Conservation (phyloP, 2,329 filamentous ascomycete genomes). For the Neurospora crassa region DNA sequence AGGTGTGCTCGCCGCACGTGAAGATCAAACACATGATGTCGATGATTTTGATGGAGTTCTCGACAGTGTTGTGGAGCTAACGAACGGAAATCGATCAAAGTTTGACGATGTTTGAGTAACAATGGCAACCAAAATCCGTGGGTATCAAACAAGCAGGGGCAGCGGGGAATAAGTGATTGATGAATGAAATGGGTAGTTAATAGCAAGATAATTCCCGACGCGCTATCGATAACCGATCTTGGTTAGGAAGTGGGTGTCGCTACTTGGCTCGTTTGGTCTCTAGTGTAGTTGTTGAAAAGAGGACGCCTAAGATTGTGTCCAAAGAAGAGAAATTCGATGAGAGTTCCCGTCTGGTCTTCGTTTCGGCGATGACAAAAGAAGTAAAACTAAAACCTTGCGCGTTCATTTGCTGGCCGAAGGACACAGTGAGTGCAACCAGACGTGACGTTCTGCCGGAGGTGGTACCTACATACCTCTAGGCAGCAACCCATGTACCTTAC, state of each 20-base stretch:
- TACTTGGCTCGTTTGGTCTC: background rate
- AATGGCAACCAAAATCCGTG: background rate
- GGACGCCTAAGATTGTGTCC: background rate
- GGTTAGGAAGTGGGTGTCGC: background rate
- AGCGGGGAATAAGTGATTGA: background rate
- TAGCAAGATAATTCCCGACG: background rate
- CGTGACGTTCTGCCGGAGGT: background rate
- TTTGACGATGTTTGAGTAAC: background rate
- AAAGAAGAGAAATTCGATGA: background rate
- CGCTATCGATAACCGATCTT: background rate
- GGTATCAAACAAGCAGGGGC: background rate
- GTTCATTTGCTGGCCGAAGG: background rate
- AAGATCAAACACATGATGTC: conserved; percentile 51
- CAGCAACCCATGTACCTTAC: background rate
- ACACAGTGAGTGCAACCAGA: background rate
- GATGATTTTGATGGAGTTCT: background rate
- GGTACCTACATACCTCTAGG: background rate
- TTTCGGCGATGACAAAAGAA: background rate
- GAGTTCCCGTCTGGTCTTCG: background rate
- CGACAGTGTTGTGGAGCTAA: background rate
- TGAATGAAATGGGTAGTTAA: background rate
- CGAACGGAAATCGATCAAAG: background rate
- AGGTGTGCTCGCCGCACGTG: conserved; percentile 52
- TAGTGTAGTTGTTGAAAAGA: background rate
- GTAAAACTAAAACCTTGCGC: background rate